Percentiles rank a stretch among this genome's conserved stretches.
Evolutionary conservation across 306 rosid species (phyloP).

Genomic region (Rosa multiflora): DNA sequence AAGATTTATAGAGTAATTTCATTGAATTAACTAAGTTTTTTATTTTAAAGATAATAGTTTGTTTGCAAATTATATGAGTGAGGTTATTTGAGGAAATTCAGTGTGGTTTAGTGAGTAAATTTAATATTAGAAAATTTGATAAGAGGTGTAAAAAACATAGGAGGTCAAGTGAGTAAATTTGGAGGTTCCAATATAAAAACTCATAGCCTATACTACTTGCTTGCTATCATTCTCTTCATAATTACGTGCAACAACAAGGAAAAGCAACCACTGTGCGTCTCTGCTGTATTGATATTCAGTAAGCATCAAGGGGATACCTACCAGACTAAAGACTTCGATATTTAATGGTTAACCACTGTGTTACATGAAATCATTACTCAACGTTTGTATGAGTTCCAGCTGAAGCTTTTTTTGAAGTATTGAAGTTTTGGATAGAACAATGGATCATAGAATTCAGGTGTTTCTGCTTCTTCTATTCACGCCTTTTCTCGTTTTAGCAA

Average conservation of each 20-base stretch:
- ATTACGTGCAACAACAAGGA: background rate
- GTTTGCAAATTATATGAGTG: too few relatives aligned
- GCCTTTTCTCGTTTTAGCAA: background rate
- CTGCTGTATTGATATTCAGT: background rate
- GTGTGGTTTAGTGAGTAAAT: too few relatives aligned
- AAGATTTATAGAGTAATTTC: too few relatives aligned
- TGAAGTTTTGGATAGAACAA: background rate
- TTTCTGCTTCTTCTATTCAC: slow-evolving; percentile 17
- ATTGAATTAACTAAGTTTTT: too few relatives aligned
- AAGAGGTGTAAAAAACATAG: too few relatives aligned
- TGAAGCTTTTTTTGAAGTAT: slow-evolving; percentile 1
- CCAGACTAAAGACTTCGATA: background rate
- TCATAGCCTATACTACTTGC: background rate
- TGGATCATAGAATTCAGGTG: slow-evolving; percentile 19
- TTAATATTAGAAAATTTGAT: too few relatives aligned
- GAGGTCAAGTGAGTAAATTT: too few relatives aligned
- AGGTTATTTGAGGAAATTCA: too few relatives aligned
- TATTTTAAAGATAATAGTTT: too few relatives aligned
- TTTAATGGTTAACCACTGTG: background rate
- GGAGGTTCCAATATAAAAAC: too few relatives aligned
- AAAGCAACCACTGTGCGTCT: background rate
- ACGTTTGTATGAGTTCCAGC: background rate
- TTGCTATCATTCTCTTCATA: background rate
- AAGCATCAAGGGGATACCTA: background rate
- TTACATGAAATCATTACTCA: background rate